Percentiles rank a stretch among this genome's conserved stretches.
Evolutionary conservation across 2,329 filamentous ascomycete species (phyloP).

Genomic region (Thielaviopsis punctulata): DNA sequence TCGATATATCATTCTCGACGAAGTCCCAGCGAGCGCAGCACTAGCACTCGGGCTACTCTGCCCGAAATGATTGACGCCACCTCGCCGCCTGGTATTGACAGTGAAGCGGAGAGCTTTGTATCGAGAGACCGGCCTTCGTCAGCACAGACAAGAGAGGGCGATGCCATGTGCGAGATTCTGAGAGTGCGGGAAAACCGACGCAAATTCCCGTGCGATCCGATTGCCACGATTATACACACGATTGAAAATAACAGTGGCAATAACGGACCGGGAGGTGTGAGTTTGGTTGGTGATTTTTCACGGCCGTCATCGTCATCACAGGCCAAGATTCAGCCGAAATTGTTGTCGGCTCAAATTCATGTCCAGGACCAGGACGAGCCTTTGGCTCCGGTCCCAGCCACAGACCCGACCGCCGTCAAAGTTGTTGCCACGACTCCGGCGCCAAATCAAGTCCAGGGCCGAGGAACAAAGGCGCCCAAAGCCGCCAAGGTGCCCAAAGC

Average conservation of each 20-base stretch:
- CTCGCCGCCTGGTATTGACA: constrained; percentile 15
- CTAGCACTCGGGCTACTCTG: constrained; percentile 22
- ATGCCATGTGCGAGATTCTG: constrained; percentile 42
- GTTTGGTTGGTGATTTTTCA: background rate
- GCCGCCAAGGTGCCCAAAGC: background rate
- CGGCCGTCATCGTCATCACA: background rate
- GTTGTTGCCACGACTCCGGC: too few relatives aligned
- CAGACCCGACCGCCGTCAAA: too few relatives aligned
- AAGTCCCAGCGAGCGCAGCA: constrained; percentile 33
- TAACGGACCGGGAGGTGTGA: background rate
- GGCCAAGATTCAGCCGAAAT: background rate
- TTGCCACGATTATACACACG: background rate
- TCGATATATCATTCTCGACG: constrained; percentile 30
- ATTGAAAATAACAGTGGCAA: background rate
- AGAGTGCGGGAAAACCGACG: constrained; percentile 38
- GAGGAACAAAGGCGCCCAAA: too few relatives aligned
- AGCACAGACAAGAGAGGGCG: constrained; percentile 25
- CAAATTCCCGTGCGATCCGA: constrained; percentile 19
- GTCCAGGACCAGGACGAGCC: too few relatives aligned
- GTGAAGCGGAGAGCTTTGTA: constrained; percentile 36
- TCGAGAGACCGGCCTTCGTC: constrained; percentile 8
- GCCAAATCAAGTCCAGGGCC: background rate
- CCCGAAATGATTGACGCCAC: constrained; percentile 21
- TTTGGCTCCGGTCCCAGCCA: too few relatives aligned
- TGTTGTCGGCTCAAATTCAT: background rate